These are phyloP conservation scores for Guillardia theta DNA, from an alignment of 78 protist species.

Conservation along the genomic window DNA sequence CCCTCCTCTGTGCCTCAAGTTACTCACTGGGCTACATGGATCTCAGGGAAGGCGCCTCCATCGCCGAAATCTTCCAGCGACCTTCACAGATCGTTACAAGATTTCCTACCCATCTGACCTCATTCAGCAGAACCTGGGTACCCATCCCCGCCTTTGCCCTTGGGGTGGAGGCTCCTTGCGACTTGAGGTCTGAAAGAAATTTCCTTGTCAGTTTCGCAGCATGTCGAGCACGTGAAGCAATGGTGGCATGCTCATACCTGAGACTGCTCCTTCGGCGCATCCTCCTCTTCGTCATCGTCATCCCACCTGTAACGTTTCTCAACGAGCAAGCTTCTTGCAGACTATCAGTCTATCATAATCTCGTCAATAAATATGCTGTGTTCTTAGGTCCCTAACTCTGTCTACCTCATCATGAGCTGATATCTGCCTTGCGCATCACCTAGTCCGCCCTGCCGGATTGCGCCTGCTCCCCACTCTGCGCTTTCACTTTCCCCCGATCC, in stretches of 20 bases:
- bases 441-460: no score
- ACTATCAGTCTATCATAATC: neutral
- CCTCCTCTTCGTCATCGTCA: neutral
- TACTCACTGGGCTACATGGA: slow-evolving; percentile 58
- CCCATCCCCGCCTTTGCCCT: neutral
- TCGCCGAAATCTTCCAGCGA: slow-evolving; percentile 82
- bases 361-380: neutral
- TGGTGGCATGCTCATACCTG: neutral
- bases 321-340: neutral
- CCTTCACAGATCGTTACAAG: neutral
- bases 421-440: no score
- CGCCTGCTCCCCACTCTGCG: neutral
- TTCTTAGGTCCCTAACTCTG: no score
- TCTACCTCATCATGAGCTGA: no score
- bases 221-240: neutral
- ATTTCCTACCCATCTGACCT: neutral
- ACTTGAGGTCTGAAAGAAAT: neutral
- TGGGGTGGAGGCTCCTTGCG: neutral
- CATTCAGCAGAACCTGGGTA: neutral
- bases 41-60: slow-evolving; percentile 95
- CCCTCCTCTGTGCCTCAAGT: no score
- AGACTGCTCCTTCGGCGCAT: neutral
- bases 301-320: neutral
- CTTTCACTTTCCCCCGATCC: neutral
- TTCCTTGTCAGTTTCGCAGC: neutral